phyloP scores from a whole-genome alignment of 345 rosid species.

The Linum trigynum region DNA sequence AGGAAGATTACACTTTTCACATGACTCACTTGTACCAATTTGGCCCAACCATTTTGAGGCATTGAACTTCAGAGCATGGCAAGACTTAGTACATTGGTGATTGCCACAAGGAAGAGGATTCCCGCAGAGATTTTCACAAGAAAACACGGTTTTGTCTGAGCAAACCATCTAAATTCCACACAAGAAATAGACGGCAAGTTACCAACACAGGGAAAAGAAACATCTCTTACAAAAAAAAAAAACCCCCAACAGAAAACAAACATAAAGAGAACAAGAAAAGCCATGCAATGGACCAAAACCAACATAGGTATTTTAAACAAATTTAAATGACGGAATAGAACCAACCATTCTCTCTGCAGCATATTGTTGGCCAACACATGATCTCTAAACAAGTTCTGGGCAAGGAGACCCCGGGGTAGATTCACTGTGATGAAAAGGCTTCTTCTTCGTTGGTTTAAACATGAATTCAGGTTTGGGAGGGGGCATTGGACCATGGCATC shows the following conservation, averaged over 20 bases:
- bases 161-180: constrained; percentile 61
- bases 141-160: constrained; percentile 49
- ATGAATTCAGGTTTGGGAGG: constrained; percentile 79
- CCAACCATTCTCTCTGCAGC: constrained; percentile 84
- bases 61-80: constrained; percentile 53
- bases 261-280: neutral
- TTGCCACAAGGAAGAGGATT: constrained; percentile 85
- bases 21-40: constrained; percentile 36
- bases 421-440: constrained; percentile 41
- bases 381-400: constrained; percentile 79
- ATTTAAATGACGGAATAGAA: constrained; percentile 11
- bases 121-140: constrained; percentile 87
- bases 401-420: constrained; percentile 71
- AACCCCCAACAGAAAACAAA: neutral
- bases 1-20: constrained; percentile 74
- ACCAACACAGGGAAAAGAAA: neutral
- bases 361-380: constrained; percentile 74
- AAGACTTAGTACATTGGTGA: constrained; percentile 70
- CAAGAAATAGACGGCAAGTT: neutral
- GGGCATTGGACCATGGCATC: constrained; percentile 89
- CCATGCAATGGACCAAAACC: constrained; percentile 4
- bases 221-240: too few relatives aligned
- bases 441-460: constrained; percentile 76
- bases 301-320: neutral
- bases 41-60: constrained; percentile 22